Percentiles rank a stretch among this genome's conserved stretches.
These are phyloP conservation scores for Aureobasidium sp. DNA, from an alignment of 2,329 filamentous ascomycete species.

Conservation along the genomic window DNA sequence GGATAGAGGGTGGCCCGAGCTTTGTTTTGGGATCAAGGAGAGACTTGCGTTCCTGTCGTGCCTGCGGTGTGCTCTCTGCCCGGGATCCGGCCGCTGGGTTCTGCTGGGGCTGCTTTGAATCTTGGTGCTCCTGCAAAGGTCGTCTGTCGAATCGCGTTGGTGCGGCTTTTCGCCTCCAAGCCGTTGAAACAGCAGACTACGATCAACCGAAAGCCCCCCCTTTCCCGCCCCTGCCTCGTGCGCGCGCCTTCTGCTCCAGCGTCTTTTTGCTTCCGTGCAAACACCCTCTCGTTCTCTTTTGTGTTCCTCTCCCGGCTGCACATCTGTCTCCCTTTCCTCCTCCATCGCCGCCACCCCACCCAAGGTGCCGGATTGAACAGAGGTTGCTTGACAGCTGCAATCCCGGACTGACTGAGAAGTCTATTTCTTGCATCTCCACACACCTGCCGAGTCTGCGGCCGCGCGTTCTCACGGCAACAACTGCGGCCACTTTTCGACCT, in stretches of 20 bases:
- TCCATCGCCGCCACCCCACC: not conserved
- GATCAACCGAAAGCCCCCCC: conserved; percentile 11
- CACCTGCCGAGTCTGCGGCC: conserved; percentile 7
- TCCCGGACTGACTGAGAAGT: not conserved
- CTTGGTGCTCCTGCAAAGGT: not conserved
- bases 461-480: conserved; percentile 14
- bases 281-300: conserved; percentile 1
- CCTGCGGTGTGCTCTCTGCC: not conserved
- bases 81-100: conserved; percentile 2
- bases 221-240: conserved; percentile 13
- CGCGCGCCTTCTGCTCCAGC: conserved; percentile 13
- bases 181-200: conserved; percentile 13
- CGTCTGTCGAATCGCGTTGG: conserved; percentile 7
- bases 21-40: conserved; percentile 2
- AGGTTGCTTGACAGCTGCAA: conserved; percentile 9
- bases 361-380: conserved; percentile 4
- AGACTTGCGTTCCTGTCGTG: conserved; percentile 4
- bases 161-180: conserved; percentile 4
- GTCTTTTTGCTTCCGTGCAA: conserved; percentile 8
- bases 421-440: not conserved
- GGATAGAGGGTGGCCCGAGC: not conserved
- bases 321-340: conserved; percentile 1
- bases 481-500: conserved; percentile 9
- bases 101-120: not conserved
- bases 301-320: conserved; percentile 1